These are phyloP conservation scores for Jacaranda copaia DNA, from an alignment of 257 asterid species.

Conservation along the genomic window DNA sequence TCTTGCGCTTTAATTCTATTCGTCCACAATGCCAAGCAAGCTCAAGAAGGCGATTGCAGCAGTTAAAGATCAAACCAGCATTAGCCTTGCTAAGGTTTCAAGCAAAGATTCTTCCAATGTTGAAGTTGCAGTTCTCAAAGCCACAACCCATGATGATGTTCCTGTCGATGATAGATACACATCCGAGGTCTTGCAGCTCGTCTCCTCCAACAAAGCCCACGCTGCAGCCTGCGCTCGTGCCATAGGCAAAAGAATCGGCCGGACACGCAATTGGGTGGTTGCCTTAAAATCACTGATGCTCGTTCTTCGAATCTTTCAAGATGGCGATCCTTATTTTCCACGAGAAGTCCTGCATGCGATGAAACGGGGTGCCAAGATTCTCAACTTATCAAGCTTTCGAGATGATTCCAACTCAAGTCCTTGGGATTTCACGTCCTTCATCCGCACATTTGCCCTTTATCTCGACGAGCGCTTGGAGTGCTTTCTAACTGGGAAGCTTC, in stretches of 20 bases:
- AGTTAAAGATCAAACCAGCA: constrained; percentile 93
- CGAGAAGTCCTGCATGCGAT: constrained; percentile 87
- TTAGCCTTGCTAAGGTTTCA: constrained; percentile 82
- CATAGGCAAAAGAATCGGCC: constrained; percentile 81
- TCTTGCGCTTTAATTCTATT: not conserved
- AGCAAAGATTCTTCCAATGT: constrained; percentile 62
- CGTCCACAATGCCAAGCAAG: constrained; percentile 80
- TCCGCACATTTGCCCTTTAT: constrained; percentile 81
- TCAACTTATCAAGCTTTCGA: constrained; percentile 70
- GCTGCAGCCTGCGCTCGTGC: constrained; percentile 83
- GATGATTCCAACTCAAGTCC: constrained; percentile 86
- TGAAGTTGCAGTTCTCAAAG: constrained; percentile 77
- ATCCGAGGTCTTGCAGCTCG: constrained; percentile 61
- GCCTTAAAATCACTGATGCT: constrained; percentile 80
- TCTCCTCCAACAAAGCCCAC: constrained; percentile 67
- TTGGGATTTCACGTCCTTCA: constrained; percentile 88
- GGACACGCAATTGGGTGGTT: constrained; percentile 87
- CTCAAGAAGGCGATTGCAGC: constrained; percentile 85
- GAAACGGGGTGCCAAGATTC: constrained; percentile 83
- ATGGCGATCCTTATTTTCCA: constrained; percentile 91
- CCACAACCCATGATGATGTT: constrained; percentile 79
- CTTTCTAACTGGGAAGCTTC: constrained; percentile 80
- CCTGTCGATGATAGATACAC: constrained; percentile 72
- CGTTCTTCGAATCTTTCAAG: constrained; percentile 82
- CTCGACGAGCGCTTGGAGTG: constrained; percentile 87